Conservation (phyloP, 805 yeast genomes). For the Starmerella bombi region DNA sequence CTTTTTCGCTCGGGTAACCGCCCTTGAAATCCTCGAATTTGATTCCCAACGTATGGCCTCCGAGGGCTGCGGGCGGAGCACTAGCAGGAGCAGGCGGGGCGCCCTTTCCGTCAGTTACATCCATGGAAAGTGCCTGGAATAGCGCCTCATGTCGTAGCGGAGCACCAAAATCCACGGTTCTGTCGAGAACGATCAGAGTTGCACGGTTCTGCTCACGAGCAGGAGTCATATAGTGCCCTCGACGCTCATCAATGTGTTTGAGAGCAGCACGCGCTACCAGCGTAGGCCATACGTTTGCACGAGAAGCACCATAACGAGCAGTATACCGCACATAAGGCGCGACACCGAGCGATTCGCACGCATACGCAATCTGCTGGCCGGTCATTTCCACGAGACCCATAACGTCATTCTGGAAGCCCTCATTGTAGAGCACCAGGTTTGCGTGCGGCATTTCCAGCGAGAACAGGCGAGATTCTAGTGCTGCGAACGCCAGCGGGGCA, state of each 20-base stretch:
- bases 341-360: constrained; percentile 72
- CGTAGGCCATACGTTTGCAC: constrained; percentile 49
- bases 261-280: constrained; percentile 25
- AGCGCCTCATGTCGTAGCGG: constrained; percentile 82
- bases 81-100: constrained; percentile 1
- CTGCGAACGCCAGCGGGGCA: constrained; percentile 40
- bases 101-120: constrained; percentile 31
- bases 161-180: constrained; percentile 70
- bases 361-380: constrained; percentile 51
- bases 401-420: constrained; percentile 34
- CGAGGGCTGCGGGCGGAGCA: neutral
- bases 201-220: constrained; percentile 44
- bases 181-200: constrained; percentile 61
- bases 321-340: constrained; percentile 75
- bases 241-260: constrained; percentile 7
- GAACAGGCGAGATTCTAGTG: constrained; percentile 59
- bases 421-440: constrained; percentile 59
- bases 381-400: constrained; percentile 39
- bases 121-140: constrained; percentile 87
- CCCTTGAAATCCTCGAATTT: constrained; percentile 24
- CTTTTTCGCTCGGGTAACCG: constrained; percentile 45
- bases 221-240: constrained; percentile 24
- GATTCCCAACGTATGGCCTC: constrained; percentile 14
- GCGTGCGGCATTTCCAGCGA: constrained; percentile 49
- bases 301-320: constrained; percentile 26